Evolutionary conservation across 306 rosid species (phyloP), one percentile per base, ranked within the genome.

Genomic region (Mimosa pudica): DNA sequence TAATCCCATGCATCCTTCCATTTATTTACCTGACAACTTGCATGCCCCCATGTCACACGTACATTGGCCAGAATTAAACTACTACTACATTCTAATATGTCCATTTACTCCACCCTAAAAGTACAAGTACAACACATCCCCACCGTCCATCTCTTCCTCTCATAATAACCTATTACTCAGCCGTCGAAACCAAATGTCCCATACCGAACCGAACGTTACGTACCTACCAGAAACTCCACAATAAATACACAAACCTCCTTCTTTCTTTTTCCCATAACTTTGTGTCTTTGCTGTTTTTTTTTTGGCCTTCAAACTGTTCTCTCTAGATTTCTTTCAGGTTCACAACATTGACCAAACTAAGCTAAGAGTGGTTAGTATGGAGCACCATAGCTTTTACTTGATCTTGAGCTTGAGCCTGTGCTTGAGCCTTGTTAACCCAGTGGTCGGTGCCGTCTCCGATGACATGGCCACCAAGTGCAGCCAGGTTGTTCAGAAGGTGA

Each of bases 401-500:
- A 69, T 67, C 16, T 16, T 85, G 3, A 69, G 67, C 16, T 11
- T 84, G 24, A 12, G 14, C 69, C 0, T 63, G 30, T 7, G 45
- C 69, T 11, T 63, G 65, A 60, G 65, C 65, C 35, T 60, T 1
- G 8, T 82, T 0, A 58, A 72, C 0, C 32, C 65, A 6, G 81
- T 48, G 0, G 10, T 13, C 0, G 89, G 79, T 9, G 85, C 79
- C 0, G 86, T 73, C 0, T 85, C 76, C 0, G 86, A 73, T 4
- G 33, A 83, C 35, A 18, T 86, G 46, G 0, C 77, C 0, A 61
- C 11, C 0, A 86, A 89, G 83, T 96, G 99, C 17, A 62, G 32
- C 2, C 10, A 35, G 11, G 83, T 82, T 32, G 54, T 93, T 0
- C 35, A 61, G 69, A 88, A 89, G 77, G 89, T 96, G 77, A 71